A percentile compares a stretch with the other conserved stretches of the same genome.
Evolutionary conservation across 176 grass and related monocot species (phyloP).

Genomic region (Tillandsia fasciculata): DNA sequence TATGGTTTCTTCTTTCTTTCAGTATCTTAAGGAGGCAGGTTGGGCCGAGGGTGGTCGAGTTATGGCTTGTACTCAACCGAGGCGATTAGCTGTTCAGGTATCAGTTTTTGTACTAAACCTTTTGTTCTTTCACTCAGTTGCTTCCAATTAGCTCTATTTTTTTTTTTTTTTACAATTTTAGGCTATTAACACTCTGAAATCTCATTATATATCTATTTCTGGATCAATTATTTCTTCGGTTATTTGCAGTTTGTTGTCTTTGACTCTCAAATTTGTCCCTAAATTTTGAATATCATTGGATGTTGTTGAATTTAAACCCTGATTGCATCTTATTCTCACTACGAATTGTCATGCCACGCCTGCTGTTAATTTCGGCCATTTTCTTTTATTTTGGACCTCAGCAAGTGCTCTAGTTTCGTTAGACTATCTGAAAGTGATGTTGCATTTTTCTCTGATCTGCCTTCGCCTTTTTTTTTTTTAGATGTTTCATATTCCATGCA

Average conservation of each 20-base stretch:
- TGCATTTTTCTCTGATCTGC: not conserved
- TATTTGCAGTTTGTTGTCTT: too few species aligned
- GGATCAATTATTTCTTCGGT: too few species aligned
- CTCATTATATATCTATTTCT: too few species aligned
- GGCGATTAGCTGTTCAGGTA: conserved; percentile 94
- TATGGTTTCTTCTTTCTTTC: conserved; percentile 18
- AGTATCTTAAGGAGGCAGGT: conserved; percentile 94
- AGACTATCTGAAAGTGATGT: not conserved
- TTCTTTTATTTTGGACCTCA: not conserved
- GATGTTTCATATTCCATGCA: not conserved
- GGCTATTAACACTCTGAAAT: too few species aligned
- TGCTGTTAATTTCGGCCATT: not conserved
- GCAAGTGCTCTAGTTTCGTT: not conserved
- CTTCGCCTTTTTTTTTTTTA: conserved; percentile 8
- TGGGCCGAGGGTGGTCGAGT: conserved; percentile 86
- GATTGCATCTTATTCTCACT: too few species aligned
- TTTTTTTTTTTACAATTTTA: too few species aligned
- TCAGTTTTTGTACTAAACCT: not conserved
- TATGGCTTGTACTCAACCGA: conserved; percentile 94
- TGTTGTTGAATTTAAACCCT: too few species aligned
- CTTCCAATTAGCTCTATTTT: not conserved
- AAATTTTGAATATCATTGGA: too few species aligned
- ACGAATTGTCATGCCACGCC: too few species aligned
- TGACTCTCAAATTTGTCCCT: too few species aligned
- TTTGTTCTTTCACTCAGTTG: not conserved